Evolutionary conservation across 495 filamentous ascomycete species (phyloP).

Genomic region (Podospora pseudocomata): DNA sequence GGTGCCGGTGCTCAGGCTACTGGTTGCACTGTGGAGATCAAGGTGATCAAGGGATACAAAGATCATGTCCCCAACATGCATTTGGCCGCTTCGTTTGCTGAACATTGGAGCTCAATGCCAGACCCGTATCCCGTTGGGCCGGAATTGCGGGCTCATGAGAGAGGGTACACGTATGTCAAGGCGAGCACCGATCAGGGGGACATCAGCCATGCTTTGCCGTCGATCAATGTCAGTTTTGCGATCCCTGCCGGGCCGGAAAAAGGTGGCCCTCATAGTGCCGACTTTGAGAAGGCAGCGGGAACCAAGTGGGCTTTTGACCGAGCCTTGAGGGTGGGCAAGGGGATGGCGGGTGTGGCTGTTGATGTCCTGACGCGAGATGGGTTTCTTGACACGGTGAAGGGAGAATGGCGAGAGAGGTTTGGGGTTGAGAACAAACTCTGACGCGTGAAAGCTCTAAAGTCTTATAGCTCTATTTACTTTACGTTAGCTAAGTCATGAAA

Average conservation of each 20-base stretch:
- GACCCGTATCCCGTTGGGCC: slow-evolving; percentile 26
- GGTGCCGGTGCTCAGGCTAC: slow-evolving; percentile 59
- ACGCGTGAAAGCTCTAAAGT: too few relatives aligned
- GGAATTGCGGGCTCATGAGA: slow-evolving; percentile 10
- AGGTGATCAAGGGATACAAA: slow-evolving; percentile 47
- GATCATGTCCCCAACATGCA: slow-evolving; percentile 60
- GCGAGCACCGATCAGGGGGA: slow-evolving; percentile 61
- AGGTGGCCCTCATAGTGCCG: slow-evolving; percentile 56
- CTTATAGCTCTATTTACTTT: too few relatives aligned
- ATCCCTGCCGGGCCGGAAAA: slow-evolving; percentile 47
- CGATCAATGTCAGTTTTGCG: slow-evolving; percentile 54
- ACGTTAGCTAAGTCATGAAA: too few relatives aligned
- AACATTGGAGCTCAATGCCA: slow-evolving; percentile 49
- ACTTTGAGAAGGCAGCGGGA: slow-evolving; percentile 55
- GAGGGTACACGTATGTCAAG: slow-evolving; percentile 7
- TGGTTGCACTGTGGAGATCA: slow-evolving; percentile 52
- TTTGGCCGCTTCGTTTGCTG: slow-evolving; percentile 50
- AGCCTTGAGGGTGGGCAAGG: slow-evolving; percentile 54
- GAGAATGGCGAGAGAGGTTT: slow-evolving; percentile 23
- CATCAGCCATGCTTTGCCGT: slow-evolving; percentile 62
- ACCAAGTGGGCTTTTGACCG: slow-evolving; percentile 51
- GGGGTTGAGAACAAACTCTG: background rate
- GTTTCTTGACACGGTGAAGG: slow-evolving; percentile 42
- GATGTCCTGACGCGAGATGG: slow-evolving; percentile 49
- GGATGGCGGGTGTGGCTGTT: slow-evolving; percentile 50